Conservation (phyloP, 805 yeast genomes). For the Lipomyces chichibuensis region DNA sequence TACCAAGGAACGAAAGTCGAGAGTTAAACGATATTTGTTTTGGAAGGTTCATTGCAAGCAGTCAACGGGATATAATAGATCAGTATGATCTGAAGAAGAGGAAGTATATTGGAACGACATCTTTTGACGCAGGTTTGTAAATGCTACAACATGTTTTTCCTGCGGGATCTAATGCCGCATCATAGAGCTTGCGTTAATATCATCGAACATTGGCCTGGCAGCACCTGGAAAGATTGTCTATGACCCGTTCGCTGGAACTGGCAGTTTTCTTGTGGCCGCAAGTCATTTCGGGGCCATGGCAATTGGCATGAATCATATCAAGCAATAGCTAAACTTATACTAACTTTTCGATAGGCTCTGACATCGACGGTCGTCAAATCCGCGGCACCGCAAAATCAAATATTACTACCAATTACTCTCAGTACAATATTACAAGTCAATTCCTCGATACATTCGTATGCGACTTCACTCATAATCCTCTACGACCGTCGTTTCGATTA, state of each 20-base stretch:
- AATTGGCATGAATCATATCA: slow-evolving; percentile 10
- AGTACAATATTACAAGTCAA: slow-evolving; percentile 61
- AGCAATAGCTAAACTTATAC: not conserved
- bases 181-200: slow-evolving; percentile 74
- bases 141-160: not conserved
- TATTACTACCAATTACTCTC: slow-evolving; percentile 69
- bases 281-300: slow-evolving; percentile 75
- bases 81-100: slow-evolving; percentile 78
- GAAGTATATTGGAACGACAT: slow-evolving; percentile 91
- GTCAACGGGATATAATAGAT: slow-evolving; percentile 69
- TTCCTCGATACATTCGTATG: slow-evolving; percentile 80
- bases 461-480: slow-evolving; percentile 93
- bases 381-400: slow-evolving; percentile 64
- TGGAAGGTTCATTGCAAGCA: slow-evolving; percentile 73
- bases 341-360: slow-evolving; percentile 69
- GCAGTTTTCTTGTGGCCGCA: slow-evolving; percentile 88
- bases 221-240: slow-evolving; percentile 66
- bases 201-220: slow-evolving; percentile 84
- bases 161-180: not conserved
- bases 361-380: slow-evolving; percentile 80
- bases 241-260: slow-evolving; percentile 97
- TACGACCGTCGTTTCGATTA: slow-evolving; percentile 61
- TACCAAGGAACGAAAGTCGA: slow-evolving; percentile 43
- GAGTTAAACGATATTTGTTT: slow-evolving; percentile 66
- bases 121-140: slow-evolving; percentile 71